These are phyloP conservation scores for Agaricus blazei DNA, from an alignment of 768 basidiomycete species.

Conservation along the genomic window DNA sequence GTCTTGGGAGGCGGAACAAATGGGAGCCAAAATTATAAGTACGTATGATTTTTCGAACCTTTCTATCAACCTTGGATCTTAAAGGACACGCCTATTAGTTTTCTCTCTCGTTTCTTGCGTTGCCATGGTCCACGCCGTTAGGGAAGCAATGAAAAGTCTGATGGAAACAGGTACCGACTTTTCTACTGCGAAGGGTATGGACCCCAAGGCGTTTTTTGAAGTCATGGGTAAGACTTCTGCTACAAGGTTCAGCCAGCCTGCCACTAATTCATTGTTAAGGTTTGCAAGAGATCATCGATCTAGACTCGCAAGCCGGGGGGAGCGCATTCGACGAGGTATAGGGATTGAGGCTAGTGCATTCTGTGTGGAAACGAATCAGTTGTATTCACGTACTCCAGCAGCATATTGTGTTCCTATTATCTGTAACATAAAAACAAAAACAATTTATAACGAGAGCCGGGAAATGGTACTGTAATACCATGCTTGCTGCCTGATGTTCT, in stretches of 20 bases:
- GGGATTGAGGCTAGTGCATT: not conserved
- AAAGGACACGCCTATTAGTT: constrained; percentile 30
- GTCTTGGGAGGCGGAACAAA: constrained; percentile 56
- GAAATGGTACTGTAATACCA: no score
- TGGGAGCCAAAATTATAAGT: constrained; percentile 78
- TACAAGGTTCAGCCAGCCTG: not conserved
- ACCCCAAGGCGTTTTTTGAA: constrained; percentile 71
- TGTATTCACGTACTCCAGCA: no score
- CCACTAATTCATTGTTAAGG: not conserved
- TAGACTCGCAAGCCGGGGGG: constrained; percentile 7
- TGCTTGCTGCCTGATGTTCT: no score
- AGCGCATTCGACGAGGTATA: constrained; percentile 4
- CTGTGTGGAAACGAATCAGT: no score
- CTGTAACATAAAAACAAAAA: no score
- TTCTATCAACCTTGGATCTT: not conserved
- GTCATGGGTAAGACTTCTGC: constrained; percentile 49
- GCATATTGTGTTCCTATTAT: no score
- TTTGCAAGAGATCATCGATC: not conserved
- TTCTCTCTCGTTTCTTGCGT: constrained; percentile 75
- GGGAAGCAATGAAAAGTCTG: constrained; percentile 65
- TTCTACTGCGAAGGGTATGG: constrained; percentile 54
- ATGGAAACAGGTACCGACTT: constrained; percentile 78
- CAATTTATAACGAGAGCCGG: no score
- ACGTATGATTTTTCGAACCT: constrained; percentile 19
- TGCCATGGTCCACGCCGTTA: constrained; percentile 69